Evolutionary conservation across 495 filamentous ascomycete species (phyloP).

Genomic region (Neurospora tetraspora): DNA sequence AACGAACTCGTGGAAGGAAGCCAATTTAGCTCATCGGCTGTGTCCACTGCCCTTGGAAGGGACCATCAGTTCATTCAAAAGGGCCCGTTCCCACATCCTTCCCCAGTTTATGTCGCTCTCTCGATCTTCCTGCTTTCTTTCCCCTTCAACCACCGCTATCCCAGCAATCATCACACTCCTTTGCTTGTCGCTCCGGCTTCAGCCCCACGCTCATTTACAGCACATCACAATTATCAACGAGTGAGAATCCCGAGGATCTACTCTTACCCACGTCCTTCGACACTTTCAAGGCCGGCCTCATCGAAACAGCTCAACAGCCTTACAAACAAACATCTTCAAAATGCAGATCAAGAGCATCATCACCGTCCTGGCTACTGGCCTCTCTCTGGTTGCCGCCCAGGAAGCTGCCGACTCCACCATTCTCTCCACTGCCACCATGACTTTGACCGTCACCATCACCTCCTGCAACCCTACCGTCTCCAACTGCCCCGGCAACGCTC

Average conservation of each 20-base stretch:
- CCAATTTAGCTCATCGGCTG: neutral
- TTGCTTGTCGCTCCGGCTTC: constrained; percentile 21
- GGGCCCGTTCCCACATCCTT: constrained; percentile 11
- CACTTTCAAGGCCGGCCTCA: constrained; percentile 2
- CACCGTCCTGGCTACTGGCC: constrained; percentile 22
- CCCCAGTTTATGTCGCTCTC: constrained; percentile 2
- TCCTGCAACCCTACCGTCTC: constrained; percentile 36
- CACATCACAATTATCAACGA: neutral
- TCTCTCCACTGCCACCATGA: constrained; percentile 35
- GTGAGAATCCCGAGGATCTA: constrained; percentile 1
- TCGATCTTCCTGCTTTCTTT: constrained; percentile 11
- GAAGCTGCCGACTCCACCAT: constrained; percentile 21
- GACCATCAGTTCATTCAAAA: constrained; percentile 11
- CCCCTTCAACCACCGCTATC: constrained; percentile 10
- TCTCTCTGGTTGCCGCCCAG: constrained; percentile 18
- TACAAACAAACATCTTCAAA: constrained; percentile 12
- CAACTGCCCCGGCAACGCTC: constrained; percentile 30
- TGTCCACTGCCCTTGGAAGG: neutral
- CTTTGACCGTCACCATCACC: constrained; percentile 38
- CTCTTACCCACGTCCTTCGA: neutral
- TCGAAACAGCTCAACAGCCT: neutral
- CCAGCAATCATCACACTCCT: constrained; percentile 22
- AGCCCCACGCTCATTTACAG: constrained; percentile 24
- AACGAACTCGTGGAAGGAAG: neutral
- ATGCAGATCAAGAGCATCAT: constrained; percentile 31